A percentile compares a stretch with the other conserved stretches of the same genome.
Evolutionary conservation across 2,329 filamentous ascomycete genomes (phyloP).

Genomic region (Neonectria faginata): DNA sequence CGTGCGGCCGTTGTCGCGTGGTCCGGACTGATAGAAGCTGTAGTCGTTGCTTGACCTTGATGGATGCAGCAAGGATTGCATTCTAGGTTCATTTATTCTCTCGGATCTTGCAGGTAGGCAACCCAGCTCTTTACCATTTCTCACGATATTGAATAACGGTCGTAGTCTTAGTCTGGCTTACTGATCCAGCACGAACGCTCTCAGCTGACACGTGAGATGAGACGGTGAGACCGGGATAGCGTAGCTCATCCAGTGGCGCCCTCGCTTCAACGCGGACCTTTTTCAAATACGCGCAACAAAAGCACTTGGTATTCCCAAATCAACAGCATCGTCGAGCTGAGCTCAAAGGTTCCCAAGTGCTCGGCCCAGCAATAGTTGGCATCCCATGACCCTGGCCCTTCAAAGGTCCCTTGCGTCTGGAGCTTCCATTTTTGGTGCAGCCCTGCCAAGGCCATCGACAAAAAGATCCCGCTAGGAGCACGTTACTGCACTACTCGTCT

Average conservation of each 20-base stretch:
- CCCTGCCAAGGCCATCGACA: neutral
- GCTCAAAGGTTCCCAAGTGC: constrained; percentile 14
- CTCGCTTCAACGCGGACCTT: neutral
- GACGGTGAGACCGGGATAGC: neutral
- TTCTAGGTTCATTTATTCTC: neutral
- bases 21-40: neutral
- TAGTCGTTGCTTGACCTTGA: neutral
- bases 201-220: neutral
- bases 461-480: constrained; percentile 14
- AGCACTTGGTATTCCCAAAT: neutral
- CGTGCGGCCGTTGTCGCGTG: neutral
- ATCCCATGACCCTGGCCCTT: neutral
- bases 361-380: neutral
- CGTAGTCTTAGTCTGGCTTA: neutral
- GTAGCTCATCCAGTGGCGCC: neutral
- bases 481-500: no score
- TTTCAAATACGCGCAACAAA: neutral
- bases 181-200: neutral
- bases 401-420: constrained; percentile 20
- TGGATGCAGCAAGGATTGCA: neutral
- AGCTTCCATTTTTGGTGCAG: constrained; percentile 21
- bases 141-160: neutral
- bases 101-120: neutral
- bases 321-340: constrained; percentile 1
- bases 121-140: neutral